Evolutionary conservation across 768 basidiomycete species (phyloP).

Genomic region (Tricholoma bakamatsutake): DNA sequence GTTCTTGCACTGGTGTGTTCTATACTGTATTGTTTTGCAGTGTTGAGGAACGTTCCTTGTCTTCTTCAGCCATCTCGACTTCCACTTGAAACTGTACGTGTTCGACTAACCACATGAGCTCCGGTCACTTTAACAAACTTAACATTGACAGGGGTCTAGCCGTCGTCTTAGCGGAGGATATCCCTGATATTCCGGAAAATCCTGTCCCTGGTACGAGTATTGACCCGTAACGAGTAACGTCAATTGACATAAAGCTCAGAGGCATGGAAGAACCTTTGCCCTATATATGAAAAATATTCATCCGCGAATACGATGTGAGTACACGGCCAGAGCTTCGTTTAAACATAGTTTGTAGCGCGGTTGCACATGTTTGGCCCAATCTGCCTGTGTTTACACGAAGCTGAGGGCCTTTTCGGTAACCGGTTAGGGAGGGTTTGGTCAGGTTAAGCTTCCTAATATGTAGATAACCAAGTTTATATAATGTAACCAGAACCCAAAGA

Average conservation of each 20-base stretch:
- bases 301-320: too few species aligned
- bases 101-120: background rate
- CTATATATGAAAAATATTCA: background rate
- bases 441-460: too few species aligned
- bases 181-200: background rate
- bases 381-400: too few species aligned
- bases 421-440: too few species aligned
- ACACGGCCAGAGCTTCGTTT: too few species aligned
- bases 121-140: background rate
- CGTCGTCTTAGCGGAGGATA: conserved; percentile 1
- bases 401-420: too few species aligned
- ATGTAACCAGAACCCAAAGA: too few species aligned
- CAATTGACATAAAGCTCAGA: background rate
- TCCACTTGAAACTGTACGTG: conserved; percentile 7
- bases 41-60: background rate
- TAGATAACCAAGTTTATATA: too few species aligned
- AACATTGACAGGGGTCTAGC: background rate
- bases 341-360: too few species aligned
- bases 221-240: background rate
- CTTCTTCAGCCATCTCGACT: conserved; percentile 3
- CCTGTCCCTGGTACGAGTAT: background rate
- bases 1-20: conserved; percentile 13
- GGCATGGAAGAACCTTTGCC: background rate
- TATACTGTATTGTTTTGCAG: background rate
- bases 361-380: too few species aligned